Conservation (phyloP, 371 early-diverging fungal genomes). For the Umbelopsis sp. region DNA sequence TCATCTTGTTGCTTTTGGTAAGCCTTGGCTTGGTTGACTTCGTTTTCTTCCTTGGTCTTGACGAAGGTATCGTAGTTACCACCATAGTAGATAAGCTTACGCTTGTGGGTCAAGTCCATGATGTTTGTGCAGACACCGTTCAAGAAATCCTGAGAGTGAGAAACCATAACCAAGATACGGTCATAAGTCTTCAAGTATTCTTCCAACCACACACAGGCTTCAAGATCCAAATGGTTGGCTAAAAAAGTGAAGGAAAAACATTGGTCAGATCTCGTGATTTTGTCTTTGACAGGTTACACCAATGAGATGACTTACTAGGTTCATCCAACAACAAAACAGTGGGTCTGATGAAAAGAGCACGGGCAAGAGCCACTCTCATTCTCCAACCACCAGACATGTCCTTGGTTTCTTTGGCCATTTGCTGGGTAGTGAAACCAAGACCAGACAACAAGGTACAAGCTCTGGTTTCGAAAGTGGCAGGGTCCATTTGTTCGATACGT, state of each 20-base stretch:
- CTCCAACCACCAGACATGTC: constrained; percentile 99
- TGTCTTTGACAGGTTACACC: constrained; percentile 6
- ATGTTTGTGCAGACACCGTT: constrained; percentile 98
- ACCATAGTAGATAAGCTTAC: constrained; percentile 91
- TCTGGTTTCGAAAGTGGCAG: constrained; percentile 92
- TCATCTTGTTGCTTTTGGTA: constrained; percentile 98
- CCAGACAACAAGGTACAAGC: constrained; percentile 91
- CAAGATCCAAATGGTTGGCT: constrained; percentile 96
- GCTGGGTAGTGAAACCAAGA: constrained; percentile 90
- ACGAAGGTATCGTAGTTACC: constrained; percentile 98
- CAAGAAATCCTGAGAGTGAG: constrained; percentile 99
- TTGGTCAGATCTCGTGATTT: background rate
- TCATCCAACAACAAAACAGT: constrained; percentile 98
- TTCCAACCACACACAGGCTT: constrained; percentile 98
- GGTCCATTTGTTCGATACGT: constrained; percentile 91
- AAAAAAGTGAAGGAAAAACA: constrained; percentile 21
- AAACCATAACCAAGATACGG: constrained; percentile 94
- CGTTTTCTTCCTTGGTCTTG: constrained; percentile 91
- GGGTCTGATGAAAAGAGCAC: constrained; percentile 95
- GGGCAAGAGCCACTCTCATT: constrained; percentile 97
- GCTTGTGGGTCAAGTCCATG: constrained; percentile 86
- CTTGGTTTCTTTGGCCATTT: constrained; percentile 88
- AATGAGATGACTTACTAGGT: constrained; percentile 56
- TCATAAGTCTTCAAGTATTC: constrained; percentile 94
- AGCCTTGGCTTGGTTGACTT: constrained; percentile 97